These are phyloP conservation scores for Aegilops sharonensis DNA, from an alignment of 176 grass and related monocot genomes.

Conservation along the genomic window DNA sequence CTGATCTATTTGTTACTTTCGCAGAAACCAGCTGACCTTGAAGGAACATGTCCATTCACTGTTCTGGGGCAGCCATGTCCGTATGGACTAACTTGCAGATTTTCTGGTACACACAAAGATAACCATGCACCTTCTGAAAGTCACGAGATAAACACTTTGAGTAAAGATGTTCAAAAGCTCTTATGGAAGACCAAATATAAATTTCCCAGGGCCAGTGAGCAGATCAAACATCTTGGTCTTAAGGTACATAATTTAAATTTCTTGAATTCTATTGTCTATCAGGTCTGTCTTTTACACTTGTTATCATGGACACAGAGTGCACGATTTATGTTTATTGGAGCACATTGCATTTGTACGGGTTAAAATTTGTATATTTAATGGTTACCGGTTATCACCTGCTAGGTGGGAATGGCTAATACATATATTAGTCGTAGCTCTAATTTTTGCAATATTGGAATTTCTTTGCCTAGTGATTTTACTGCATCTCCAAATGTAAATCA, in stretches of 20 bases:
- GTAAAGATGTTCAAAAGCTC: slow-evolving; percentile 82
- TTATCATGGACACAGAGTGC: not conserved
- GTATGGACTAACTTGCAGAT: slow-evolving; percentile 86
- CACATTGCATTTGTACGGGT: not conserved
- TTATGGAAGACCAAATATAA: slow-evolving; percentile 90
- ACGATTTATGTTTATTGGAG: not conserved
- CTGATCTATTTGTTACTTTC: slow-evolving; percentile 3
- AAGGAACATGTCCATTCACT: slow-evolving; percentile 78
- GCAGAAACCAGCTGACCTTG: slow-evolving; percentile 90
- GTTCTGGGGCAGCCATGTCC: slow-evolving; percentile 50
- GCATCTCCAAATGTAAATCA: not conserved
- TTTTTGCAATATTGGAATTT: not conserved
- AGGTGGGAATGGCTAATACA: not conserved
- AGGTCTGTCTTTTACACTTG: not conserved
- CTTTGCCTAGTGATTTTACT: not conserved
- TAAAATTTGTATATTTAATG: slow-evolving; percentile 3
- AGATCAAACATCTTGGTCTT: slow-evolving; percentile 90
- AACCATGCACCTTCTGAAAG: slow-evolving; percentile 35
- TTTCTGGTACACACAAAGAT: slow-evolving; percentile 62
- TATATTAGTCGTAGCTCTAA: not conserved
- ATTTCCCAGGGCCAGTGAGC: slow-evolving; percentile 78
- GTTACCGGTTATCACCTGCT: not conserved
- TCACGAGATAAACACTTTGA: slow-evolving; percentile 71
- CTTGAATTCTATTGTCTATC: not conserved
- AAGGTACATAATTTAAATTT: slow-evolving; percentile 48